These are phyloP conservation scores for Tetradesmus lagerheimii DNA, from an alignment of 139 green algal species.

Conservation along the genomic window DNA sequence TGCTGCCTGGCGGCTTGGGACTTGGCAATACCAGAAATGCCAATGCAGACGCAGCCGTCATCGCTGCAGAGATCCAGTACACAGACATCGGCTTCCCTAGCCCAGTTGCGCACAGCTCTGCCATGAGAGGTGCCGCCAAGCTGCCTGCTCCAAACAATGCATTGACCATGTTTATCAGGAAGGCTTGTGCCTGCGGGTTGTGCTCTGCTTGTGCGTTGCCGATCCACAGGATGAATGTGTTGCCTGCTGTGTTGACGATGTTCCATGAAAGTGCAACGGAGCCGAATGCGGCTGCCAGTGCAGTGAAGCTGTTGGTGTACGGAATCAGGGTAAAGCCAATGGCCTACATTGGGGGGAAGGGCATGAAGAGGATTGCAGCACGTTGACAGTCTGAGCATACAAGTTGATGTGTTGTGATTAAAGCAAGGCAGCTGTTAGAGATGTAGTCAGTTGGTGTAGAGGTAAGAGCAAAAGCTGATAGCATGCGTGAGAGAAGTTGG, in stretches of 20 bases:
- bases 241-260: slow-evolving; percentile 48
- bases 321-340: slow-evolving; percentile 29
- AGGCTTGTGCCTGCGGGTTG: not conserved
- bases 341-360: not conserved
- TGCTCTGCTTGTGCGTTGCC: not conserved
- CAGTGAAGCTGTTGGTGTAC: not conserved
- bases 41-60: slow-evolving; percentile 28
- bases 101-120: slow-evolving; percentile 9
- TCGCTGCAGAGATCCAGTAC: slow-evolving; percentile 29
- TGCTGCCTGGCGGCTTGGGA: slow-evolving; percentile 12
- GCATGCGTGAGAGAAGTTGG: too few species aligned
- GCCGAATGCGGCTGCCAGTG: not conserved
- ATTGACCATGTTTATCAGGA: slow-evolving; percentile 50
- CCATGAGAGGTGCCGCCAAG: slow-evolving; percentile 36
- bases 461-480: too few species aligned
- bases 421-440: too few species aligned
- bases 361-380: not conserved
- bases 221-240: slow-evolving; percentile 42
- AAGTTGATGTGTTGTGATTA: not conserved
- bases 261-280: slow-evolving; percentile 33
- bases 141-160: slow-evolving; percentile 40
- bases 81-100: not conserved
- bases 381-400: not conserved
- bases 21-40: slow-evolving; percentile 41
- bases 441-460: too few species aligned